Conservation (phyloP, 371 early-diverging fungal genomes). For the Haplosporangium sp. region DNA sequence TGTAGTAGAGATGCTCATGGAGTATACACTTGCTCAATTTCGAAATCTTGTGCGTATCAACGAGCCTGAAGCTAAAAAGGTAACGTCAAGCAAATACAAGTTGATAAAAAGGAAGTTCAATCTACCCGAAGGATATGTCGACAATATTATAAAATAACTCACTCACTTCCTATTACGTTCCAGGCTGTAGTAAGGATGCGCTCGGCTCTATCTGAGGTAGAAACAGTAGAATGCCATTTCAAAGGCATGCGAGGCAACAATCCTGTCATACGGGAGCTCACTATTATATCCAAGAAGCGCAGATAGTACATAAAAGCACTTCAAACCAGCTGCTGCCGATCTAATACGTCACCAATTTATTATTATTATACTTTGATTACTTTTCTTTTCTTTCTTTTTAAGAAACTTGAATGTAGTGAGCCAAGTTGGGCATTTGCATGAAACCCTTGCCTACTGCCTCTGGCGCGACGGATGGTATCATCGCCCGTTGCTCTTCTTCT, state of each 20-base stretch:
- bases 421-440: constrained; percentile 54
- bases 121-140: no score
- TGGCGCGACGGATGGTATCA: constrained; percentile 15
- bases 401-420: constrained; percentile 48
- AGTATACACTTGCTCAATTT: constrained; percentile 20
- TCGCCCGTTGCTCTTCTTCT: constrained; percentile 19
- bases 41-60: constrained; percentile 19
- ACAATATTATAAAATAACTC: no score
- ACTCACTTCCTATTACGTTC: no score
- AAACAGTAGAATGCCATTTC: constrained; percentile 36
- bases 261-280: constrained; percentile 40
- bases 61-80: constrained; percentile 26
- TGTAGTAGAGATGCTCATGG: constrained; percentile 20
- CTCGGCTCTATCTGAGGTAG: constrained; percentile 18
- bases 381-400: constrained; percentile 16
- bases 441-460: constrained; percentile 50
- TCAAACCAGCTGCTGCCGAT: neutral
- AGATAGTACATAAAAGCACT: neutral
- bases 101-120: no score
- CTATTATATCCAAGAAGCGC: constrained; percentile 26
- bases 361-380: constrained; percentile 8
- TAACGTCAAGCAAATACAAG: constrained; percentile 1
- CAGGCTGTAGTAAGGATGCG: constrained; percentile 30
- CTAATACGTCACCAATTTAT: neutral
- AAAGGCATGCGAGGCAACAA: constrained; percentile 21